Conservation (phyloP, 176 grass and related monocot genomes). For the Cocos nucifera region DNA sequence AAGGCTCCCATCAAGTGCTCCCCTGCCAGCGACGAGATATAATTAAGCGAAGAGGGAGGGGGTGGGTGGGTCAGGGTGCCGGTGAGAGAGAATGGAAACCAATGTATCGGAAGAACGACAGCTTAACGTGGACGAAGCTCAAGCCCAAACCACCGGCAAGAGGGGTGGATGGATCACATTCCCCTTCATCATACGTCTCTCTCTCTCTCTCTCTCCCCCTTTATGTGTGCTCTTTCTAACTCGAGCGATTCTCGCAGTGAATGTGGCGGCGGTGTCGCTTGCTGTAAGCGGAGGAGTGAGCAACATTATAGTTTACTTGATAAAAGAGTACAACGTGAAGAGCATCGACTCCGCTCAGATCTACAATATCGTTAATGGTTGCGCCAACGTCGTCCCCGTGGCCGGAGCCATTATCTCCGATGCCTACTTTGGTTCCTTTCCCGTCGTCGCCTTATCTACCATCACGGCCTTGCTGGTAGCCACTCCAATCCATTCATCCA, state of each 20-base stretch:
- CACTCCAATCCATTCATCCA: too few relatives aligned
- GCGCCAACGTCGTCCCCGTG: slow-evolving; percentile 46
- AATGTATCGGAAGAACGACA: too few relatives aligned
- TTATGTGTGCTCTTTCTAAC: background rate
- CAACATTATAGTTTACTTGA: slow-evolving; percentile 60
- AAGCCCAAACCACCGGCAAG: background rate
- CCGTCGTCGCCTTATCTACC: slow-evolving; percentile 38
- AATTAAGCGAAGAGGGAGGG: too few relatives aligned
- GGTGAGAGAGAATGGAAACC: too few relatives aligned
- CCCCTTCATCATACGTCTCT: slow-evolving; percentile 59
- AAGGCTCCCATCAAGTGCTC: too few relatives aligned
- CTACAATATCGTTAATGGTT: slow-evolving; percentile 42
- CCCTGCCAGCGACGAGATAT: too few relatives aligned
- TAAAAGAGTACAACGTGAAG: slow-evolving; percentile 57
- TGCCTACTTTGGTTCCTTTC: slow-evolving; percentile 64
- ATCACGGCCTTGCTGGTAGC: slow-evolving; percentile 29
- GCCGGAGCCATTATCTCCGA: slow-evolving; percentile 58
- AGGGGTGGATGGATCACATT: slow-evolving; percentile 67
- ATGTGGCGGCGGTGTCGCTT: slow-evolving; percentile 28
- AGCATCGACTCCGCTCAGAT: slow-evolving; percentile 71
- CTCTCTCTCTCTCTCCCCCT: background rate
- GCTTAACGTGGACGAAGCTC: slow-evolving; percentile 20
- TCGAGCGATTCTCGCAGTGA: slow-evolving; percentile 8
- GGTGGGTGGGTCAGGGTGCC: too few relatives aligned
- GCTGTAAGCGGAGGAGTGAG: slow-evolving; percentile 9